Conservation (phyloP, 2,329 filamentous ascomycete species). For the Neoscytalidium dimidiatum region DNA sequence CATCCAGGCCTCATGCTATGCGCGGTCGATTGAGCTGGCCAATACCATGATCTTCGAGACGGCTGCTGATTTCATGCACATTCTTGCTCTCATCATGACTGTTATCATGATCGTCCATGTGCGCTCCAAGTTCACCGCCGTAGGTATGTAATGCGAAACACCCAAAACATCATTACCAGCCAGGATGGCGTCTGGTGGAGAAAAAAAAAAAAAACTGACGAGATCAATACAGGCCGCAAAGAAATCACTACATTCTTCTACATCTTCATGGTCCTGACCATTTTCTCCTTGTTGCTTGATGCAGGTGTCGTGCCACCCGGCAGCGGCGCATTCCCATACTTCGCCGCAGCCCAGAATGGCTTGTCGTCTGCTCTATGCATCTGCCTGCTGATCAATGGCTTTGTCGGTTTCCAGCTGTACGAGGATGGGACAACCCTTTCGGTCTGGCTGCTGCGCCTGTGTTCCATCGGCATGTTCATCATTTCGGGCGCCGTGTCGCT, state of each 20-base stretch:
- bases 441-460: conserved; percentile 84
- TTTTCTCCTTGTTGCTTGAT: conserved; percentile 86
- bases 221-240: conserved; percentile 56
- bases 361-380: conserved; percentile 83
- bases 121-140: conserved; percentile 95
- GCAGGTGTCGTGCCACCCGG: conserved; percentile 88
- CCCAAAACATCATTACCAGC: background rate
- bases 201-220: conserved; percentile 29
- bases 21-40: conserved; percentile 90
- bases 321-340: conserved; percentile 82
- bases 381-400: conserved; percentile 92
- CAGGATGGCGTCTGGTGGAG: background rate
- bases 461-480: conserved; percentile 78
- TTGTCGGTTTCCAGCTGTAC: conserved; percentile 97
- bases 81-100: conserved; percentile 86
- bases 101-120: conserved; percentile 97
- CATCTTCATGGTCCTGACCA: conserved; percentile 87
- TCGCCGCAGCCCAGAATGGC: conserved; percentile 83
- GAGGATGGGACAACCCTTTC: conserved; percentile 94
- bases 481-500: conserved; percentile 86
- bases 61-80: conserved; percentile 89
- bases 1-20: conserved; percentile 89
- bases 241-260: conserved; percentile 93
- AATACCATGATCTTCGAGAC: conserved; percentile 99
- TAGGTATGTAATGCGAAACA: conserved; percentile 62